These are phyloP conservation scores for Cubamyces lactineus DNA, from an alignment of 768 basidiomycete genomes.

Conservation along the genomic window DNA sequence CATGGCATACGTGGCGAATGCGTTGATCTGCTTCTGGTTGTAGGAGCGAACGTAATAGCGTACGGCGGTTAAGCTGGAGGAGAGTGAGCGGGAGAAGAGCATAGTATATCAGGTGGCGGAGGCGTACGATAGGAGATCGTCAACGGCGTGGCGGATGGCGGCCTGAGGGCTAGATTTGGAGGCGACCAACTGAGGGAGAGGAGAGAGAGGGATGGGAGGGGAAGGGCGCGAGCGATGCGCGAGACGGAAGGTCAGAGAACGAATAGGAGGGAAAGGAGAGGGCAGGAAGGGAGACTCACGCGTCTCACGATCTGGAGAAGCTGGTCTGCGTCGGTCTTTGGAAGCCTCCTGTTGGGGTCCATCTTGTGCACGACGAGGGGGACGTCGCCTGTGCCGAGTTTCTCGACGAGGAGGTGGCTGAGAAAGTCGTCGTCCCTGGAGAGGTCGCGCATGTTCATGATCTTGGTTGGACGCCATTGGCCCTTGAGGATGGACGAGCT, in stretches of 20 bases:
- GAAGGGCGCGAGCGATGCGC: slow-evolving; percentile 36
- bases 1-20: slow-evolving; percentile 83
- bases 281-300: slow-evolving; percentile 49
- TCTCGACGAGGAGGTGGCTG: slow-evolving; percentile 87
- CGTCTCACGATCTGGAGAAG: slow-evolving; percentile 76
- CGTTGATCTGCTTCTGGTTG: slow-evolving; percentile 85
- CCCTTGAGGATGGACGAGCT: slow-evolving; percentile 30
- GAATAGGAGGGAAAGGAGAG: slow-evolving; percentile 27
- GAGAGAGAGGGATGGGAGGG: slow-evolving; percentile 11
- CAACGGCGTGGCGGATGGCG: slow-evolving; percentile 71
- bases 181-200: slow-evolving; percentile 54
- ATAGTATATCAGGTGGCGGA: slow-evolving; percentile 30
- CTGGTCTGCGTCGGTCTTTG: slow-evolving; percentile 70
- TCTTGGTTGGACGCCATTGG: slow-evolving; percentile 80
- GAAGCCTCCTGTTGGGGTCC: slow-evolving; percentile 76
- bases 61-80: slow-evolving; percentile 66
- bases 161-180: slow-evolving; percentile 54
- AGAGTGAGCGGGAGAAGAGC: slow-evolving; percentile 26
- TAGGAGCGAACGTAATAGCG: slow-evolving; percentile 77
- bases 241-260: slow-evolving; percentile 31
- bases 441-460: slow-evolving; percentile 90
- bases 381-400: slow-evolving; percentile 76
- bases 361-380: slow-evolving; percentile 92
- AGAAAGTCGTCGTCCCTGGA: slow-evolving; percentile 92
- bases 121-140: slow-evolving; percentile 76